phyloP scores from a whole-genome alignment of 805 yeast species.

The Jamesozyma hellenica region DNA sequence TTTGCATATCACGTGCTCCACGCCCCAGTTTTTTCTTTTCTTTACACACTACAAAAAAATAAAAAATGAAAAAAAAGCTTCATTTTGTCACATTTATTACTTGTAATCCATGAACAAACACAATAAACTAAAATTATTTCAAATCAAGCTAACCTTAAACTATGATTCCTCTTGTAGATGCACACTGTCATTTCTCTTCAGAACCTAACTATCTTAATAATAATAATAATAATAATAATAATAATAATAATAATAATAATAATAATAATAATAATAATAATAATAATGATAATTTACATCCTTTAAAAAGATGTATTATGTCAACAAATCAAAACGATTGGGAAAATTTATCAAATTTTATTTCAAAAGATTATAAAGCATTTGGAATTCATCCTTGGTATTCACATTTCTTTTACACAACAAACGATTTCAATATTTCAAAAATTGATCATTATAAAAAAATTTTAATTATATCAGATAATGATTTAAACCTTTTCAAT shows the following conservation, averaged over 20 bases:
- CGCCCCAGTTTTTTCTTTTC: too few species aligned
- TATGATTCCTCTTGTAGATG: slow-evolving; percentile 20
- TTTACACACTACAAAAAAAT: too few species aligned
- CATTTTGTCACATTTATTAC: too few species aligned
- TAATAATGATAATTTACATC: not conserved
- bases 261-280: too few species aligned
- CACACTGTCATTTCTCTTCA: slow-evolving; percentile 32
- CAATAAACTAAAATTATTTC: too few species aligned
- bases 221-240: too few species aligned
- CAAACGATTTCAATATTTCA: too few species aligned
- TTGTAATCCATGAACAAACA: too few species aligned
- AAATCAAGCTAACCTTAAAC: not conserved
- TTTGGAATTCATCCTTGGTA: slow-evolving; percentile 94
- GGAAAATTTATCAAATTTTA: not conserved
- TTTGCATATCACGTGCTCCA: too few species aligned
- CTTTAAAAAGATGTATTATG: slow-evolving; percentile 32
- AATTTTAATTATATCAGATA: slow-evolving; percentile 36
- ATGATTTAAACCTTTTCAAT: slow-evolving; percentile 4
- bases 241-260: too few species aligned
- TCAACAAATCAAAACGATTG: slow-evolving; percentile 34
- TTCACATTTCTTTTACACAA: slow-evolving; percentile 53
- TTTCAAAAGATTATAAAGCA: slow-evolving; percentile 15
- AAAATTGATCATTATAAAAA: slow-evolving; percentile 47
- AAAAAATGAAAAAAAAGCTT: too few species aligned
- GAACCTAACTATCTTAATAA: too few species aligned